These are phyloP conservation scores for Jaltomata sinuosa DNA, from an alignment of 257 asterid species.

Conservation along the genomic window DNA sequence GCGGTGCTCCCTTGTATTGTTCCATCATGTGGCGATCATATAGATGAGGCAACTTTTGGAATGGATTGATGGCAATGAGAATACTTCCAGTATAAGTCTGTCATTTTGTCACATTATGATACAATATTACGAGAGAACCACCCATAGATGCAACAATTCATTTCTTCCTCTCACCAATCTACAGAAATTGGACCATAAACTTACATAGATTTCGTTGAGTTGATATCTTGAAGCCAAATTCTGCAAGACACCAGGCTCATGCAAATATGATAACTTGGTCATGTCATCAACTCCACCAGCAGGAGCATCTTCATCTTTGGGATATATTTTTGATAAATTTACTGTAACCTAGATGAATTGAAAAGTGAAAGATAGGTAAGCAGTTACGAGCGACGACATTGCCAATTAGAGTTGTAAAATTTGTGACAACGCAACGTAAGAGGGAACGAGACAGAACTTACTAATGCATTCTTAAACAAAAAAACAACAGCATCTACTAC, in stretches of 20 bases:
- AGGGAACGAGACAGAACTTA: background rate
- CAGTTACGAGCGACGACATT: background rate
- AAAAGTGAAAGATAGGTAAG: background rate
- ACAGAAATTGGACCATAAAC: background rate
- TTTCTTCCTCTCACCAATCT: background rate
- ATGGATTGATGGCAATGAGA: constrained; percentile 18
- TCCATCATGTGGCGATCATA: constrained; percentile 18
- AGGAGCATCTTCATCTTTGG: constrained; percentile 11
- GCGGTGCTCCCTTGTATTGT: constrained; percentile 14
- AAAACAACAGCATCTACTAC: background rate
- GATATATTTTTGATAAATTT: constrained; percentile 10
- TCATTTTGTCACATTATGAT: background rate
- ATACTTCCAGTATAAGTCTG: constrained; percentile 24
- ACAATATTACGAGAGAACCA: background rate
- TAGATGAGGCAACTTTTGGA: constrained; percentile 16
- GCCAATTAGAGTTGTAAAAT: background rate
- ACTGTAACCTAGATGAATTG: background rate
- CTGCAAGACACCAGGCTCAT: constrained; percentile 12
- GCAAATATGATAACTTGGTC: constrained; percentile 12
- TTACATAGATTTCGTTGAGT: constrained; percentile 12
- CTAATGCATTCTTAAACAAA: background rate
- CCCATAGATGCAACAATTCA: background rate
- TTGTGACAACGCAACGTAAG: background rate
- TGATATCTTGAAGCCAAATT: constrained; percentile 13
- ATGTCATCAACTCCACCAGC: constrained; percentile 14